Evolutionary conservation across 192 early-diverging fungal genomes (phyloP).

Genomic region (Thoreauomyces humboldtii): DNA sequence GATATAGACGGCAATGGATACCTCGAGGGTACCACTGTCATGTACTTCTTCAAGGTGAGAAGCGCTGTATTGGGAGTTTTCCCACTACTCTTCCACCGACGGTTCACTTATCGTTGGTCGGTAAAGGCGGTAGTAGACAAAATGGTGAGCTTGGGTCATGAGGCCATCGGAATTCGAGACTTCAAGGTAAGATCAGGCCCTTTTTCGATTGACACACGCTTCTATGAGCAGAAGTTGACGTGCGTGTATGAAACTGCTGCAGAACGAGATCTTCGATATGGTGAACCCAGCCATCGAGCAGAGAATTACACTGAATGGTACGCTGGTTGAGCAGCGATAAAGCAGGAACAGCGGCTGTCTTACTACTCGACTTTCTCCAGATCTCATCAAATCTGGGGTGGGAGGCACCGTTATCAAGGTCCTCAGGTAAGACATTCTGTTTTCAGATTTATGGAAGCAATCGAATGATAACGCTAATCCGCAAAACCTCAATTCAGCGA

Average conservation of each 20-base stretch:
- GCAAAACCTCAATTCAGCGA: slow-evolving; percentile 1
- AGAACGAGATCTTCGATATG: slow-evolving; percentile 65
- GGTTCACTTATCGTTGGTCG: too few relatives aligned
- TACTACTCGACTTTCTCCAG: neutral
- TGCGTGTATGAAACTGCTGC: too few relatives aligned
- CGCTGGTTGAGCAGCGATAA: neutral
- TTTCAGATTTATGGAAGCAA: neutral
- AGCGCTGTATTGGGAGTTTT: neutral
- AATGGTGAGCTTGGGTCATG: slow-evolving; percentile 41
- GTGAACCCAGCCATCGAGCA: slow-evolving; percentile 31
- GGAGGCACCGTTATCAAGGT: slow-evolving; percentile 54
- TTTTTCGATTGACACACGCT: too few relatives aligned
- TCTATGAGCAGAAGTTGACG: too few relatives aligned
- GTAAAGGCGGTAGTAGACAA: slow-evolving; percentile 45
- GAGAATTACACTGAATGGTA: slow-evolving; percentile 47
- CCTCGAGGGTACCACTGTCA: slow-evolving; percentile 43
- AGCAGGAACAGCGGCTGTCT: neutral
- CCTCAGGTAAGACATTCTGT: slow-evolving; percentile 20
- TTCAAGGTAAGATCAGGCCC: slow-evolving; percentile 42
- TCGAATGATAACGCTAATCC: neutral
- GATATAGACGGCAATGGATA: slow-evolving; percentile 46
- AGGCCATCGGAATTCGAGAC: slow-evolving; percentile 38
- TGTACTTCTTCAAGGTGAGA: slow-evolving; percentile 46
- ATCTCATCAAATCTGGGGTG: slow-evolving; percentile 44
- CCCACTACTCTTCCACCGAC: neutral